These are phyloP conservation scores for Candida sakaeoensis DNA, from an alignment of 805 yeast species.

Conservation along the genomic window DNA sequence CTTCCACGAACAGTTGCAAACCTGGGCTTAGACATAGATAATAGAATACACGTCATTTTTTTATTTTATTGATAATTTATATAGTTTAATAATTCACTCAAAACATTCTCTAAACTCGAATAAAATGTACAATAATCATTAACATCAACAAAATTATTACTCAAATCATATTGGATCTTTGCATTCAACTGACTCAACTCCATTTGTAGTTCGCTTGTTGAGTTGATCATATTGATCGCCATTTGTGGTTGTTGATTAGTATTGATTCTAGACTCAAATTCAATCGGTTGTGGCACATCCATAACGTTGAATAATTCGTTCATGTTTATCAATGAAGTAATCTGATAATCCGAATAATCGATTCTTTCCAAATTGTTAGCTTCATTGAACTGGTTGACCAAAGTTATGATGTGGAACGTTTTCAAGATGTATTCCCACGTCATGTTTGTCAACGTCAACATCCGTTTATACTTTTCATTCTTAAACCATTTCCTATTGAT, in stretches of 20 bases:
- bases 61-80: constrained; percentile 14
- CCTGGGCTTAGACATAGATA: constrained; percentile 46
- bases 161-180: constrained; percentile 37
- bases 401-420: constrained; percentile 27
- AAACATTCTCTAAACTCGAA: constrained; percentile 36
- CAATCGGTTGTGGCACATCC: constrained; percentile 41
- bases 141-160: constrained; percentile 41
- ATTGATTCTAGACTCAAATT: background rate
- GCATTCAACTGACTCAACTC: constrained; percentile 34
- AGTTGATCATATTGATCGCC: background rate
- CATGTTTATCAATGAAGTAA: constrained; percentile 35
- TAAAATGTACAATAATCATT: constrained; percentile 44
- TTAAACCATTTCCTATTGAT: constrained; percentile 44
- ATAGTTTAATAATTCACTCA: constrained; percentile 38
- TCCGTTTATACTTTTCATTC: constrained; percentile 43
- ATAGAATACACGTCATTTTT: too few species aligned
- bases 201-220: constrained; percentile 14
- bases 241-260: constrained; percentile 1
- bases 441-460: constrained; percentile 39
- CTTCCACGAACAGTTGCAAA: constrained; percentile 71
- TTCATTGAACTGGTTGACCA: constrained; percentile 21
- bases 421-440: constrained; percentile 43
- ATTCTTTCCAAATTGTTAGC: constrained; percentile 13
- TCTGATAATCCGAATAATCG: constrained; percentile 40
- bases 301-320: constrained; percentile 38